phyloP scores from a whole-genome alignment of 225 moss, liverwort and hornwort genomes.

The Bryoerythrophyllum caledonicum region DNA sequence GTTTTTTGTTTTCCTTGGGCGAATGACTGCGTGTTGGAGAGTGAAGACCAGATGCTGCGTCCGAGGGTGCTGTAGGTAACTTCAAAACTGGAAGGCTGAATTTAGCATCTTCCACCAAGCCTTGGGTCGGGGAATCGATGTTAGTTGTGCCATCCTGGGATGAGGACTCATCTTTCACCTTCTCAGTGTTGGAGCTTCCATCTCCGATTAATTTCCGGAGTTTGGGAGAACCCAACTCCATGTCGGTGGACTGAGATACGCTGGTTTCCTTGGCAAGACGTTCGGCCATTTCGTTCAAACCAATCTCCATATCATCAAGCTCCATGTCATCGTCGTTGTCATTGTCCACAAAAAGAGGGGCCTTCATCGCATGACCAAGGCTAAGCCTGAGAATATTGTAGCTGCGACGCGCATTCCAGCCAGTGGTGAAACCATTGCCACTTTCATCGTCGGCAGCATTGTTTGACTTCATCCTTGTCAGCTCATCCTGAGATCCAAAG shows the following conservation, averaged over 20 bases:
- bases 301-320: slow-evolving; percentile 39
- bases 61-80: slow-evolving; percentile 6
- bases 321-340: slow-evolving; percentile 42
- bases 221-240: slow-evolving; percentile 41
- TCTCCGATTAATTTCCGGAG: slow-evolving; percentile 2
- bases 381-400: slow-evolving; percentile 63
- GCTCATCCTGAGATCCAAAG: slow-evolving; percentile 64
- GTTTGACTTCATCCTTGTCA: slow-evolving; percentile 82
- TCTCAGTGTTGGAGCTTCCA: neutral
- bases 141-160: slow-evolving; percentile 29
- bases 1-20: slow-evolving; percentile 48
- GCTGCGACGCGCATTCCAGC: slow-evolving; percentile 66
- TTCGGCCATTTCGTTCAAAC: slow-evolving; percentile 20
- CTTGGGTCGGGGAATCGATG: slow-evolving; percentile 39
- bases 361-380: slow-evolving; percentile 50
- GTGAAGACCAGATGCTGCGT: slow-evolving; percentile 45
- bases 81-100: slow-evolving; percentile 25
- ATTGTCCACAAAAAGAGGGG: slow-evolving; percentile 39
- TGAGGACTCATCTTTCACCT: neutral
- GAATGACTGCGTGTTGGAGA: slow-evolving; percentile 74
- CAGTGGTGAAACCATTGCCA: slow-evolving; percentile 61
- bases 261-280: slow-evolving; percentile 14
- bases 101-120: slow-evolving; percentile 53
- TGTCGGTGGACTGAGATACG: slow-evolving; percentile 36
- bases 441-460: slow-evolving; percentile 37